Evolutionary conservation across 169 alveolate species (phyloP), one percentile per base, ranked within the genome.

Genomic region (Plasmodium relictum): DNA sequence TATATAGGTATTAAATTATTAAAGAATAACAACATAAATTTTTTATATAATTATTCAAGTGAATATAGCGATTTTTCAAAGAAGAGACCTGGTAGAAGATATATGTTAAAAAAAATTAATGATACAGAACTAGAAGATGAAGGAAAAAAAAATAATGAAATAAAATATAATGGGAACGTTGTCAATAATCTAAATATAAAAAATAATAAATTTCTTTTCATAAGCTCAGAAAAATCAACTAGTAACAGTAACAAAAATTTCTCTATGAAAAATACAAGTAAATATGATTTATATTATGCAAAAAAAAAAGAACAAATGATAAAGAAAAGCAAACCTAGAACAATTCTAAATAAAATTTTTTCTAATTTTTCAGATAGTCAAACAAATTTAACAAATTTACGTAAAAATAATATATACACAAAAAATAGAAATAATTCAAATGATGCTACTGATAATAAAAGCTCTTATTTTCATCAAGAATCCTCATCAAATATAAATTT

Each of bases 11-110:
- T 9, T 10, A 24, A 31, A 10, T 6, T 39, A 48, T 4, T 41
- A n/a, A 71, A 5, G 54, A 59, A 52, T 24, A 20, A 41, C 20
- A 48, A 24, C 12, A 42, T 22, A 26, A 71, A 44, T 9, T 41
- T 44, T 52, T 39, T 71, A 37, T 71, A 48, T 66, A 37, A 26
- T 41, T 71, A 71, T 66, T 41, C 83, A 39, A 71, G 42, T 16
- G 68, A 71, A 45, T 16, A 31, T 20, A 71, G 69, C 68, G 58
- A 71, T 24, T 71, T 50, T 48, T 54, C 24, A 71, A 45, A 50
- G 18, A 48, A 45, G 2, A 39, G 16, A n/a, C 44, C 9, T 24
- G 20, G 39, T 41, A 22, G 16, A 48, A 48, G 58, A 48, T 9
- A 48, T 48, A 14, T 48, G 58, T 6, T 0, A 1, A 48, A 10